Evolutionary conservation across 495 filamentous ascomycete species (phyloP).

Genomic region (Xylona heveae): DNA sequence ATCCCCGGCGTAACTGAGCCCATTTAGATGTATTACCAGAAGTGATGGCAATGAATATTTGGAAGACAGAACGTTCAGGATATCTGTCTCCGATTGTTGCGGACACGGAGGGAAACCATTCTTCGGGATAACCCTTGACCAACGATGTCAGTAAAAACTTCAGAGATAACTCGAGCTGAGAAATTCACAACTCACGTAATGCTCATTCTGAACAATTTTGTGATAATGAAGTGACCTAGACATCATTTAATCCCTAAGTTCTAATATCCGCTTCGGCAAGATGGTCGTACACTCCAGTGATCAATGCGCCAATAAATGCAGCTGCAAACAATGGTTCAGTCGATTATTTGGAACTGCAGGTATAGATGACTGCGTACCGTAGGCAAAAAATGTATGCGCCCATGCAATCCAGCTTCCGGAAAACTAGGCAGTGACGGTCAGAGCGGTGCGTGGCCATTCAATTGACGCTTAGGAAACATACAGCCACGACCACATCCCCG

Average conservation of each 20-base stretch:
- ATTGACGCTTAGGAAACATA: conserved; percentile 18
- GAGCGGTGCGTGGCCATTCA: conserved; percentile 11
- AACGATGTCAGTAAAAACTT: conserved; percentile 2
- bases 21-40: conserved; percentile 33
- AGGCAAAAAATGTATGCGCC: conserved; percentile 68
- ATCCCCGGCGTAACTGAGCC: background rate
- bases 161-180: background rate
- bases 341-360: too few species aligned
- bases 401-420: conserved; percentile 87
- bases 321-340: conserved; percentile 27
- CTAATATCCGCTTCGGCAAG: background rate
- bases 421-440: conserved; percentile 24
- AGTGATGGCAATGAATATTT: conserved; percentile 90
- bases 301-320: conserved; percentile 77
- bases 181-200: conserved; percentile 37
- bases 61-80: conserved; percentile 90
- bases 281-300: conserved; percentile 44
- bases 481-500: conserved; percentile 59
- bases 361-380: too few species aligned
- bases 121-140: conserved; percentile 65
- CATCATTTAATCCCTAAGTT: conserved; percentile 6
- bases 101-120: conserved; percentile 99
- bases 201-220: conserved; percentile 96
- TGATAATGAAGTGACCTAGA: conserved; percentile 54
- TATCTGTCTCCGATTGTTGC: conserved; percentile 98